A percentile compares a stretch with the other conserved stretches of the same genome.
Evolutionary conservation across 2,329 filamentous ascomycete genomes (phyloP).

Genomic region (Paraconiothyrium brasiliense): DNA sequence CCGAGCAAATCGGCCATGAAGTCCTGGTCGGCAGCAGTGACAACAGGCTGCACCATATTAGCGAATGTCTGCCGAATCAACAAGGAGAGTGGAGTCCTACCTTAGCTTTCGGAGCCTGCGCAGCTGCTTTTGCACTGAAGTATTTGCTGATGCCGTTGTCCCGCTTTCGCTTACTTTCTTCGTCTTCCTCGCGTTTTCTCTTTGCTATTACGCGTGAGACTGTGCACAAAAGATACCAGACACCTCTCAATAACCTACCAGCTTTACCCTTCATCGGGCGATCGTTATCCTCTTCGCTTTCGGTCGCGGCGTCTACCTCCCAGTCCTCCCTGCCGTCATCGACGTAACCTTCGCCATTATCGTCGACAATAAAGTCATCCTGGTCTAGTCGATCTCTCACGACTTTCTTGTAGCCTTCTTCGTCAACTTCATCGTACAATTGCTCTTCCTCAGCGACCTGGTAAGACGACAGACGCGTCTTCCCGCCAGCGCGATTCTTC

Average conservation of each 20-base stretch:
- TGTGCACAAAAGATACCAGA: constrained; percentile 1
- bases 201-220: constrained; percentile 68
- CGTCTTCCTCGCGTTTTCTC: constrained; percentile 86
- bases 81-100: constrained; percentile 57
- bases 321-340: constrained; percentile 86
- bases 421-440: constrained; percentile 95
- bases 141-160: constrained; percentile 94
- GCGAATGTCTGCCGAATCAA: constrained; percentile 2
- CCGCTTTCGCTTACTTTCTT: constrained; percentile 83
- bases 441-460: constrained; percentile 83
- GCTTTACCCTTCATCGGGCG: constrained; percentile 66
- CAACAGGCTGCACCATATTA: constrained; percentile 66
- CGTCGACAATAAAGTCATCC: constrained; percentile 98
- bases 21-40: constrained; percentile 86
- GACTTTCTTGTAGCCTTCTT: constrained; percentile 96
- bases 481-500: constrained; percentile 85
- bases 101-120: constrained; percentile 79
- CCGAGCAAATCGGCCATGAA: constrained; percentile 87
- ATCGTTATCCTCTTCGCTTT: constrained; percentile 79
- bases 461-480: constrained; percentile 89
- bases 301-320: constrained; percentile 73
- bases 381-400: constrained; percentile 87
- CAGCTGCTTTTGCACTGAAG: constrained; percentile 79
- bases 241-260: constrained; percentile 52
- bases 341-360: constrained; percentile 96